Percentiles rank a stretch among this genome's conserved stretches.
These are phyloP conservation scores for Peribolospora baueri DNA, from an alignment of 768 basidiomycete species.

Conservation along the genomic window DNA sequence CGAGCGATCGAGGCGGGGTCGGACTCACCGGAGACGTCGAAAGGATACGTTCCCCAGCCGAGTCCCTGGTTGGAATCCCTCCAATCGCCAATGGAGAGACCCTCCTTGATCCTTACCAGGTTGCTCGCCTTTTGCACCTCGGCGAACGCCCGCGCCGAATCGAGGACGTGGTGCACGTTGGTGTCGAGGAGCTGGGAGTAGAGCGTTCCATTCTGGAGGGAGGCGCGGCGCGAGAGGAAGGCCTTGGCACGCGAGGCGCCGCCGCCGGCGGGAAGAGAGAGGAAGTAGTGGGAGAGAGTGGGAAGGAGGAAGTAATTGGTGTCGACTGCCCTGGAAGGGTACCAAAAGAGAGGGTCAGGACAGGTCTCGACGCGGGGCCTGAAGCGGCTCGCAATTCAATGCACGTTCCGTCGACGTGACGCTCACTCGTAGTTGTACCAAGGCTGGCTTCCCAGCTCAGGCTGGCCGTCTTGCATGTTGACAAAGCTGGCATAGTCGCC, in stretches of 20 bases:
- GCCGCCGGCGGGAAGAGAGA: constrained; percentile 24
- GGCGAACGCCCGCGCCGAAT: constrained; percentile 23
- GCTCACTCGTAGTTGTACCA: constrained; percentile 19
- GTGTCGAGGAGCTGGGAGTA: constrained; percentile 20
- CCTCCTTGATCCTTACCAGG: constrained; percentile 23
- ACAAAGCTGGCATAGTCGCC: constrained; percentile 24
- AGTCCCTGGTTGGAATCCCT: constrained; percentile 25
- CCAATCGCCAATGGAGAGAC: constrained; percentile 27
- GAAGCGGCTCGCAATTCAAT: constrained; percentile 13
- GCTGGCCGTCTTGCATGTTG: constrained; percentile 22
- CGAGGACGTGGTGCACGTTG: constrained; percentile 24
- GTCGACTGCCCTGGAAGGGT: constrained; percentile 23
- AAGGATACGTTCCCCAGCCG: constrained; percentile 25
- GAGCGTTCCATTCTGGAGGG: constrained; percentile 25
- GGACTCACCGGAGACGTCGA: constrained; percentile 23
- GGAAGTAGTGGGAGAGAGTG: constrained; percentile 25
- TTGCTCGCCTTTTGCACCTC: constrained; percentile 15
- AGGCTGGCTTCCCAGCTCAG: constrained; percentile 23
- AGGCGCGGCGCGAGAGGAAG: constrained; percentile 15
- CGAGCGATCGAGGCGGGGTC: background rate
- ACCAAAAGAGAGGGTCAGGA: background rate
- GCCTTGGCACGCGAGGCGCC: constrained; percentile 10
- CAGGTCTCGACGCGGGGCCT: background rate
- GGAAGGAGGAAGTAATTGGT: constrained; percentile 26
- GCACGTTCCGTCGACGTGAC: too few species aligned